phyloP scores from a whole-genome alignment of 1,139 yeast genomes.

The Kazachstania sp. region DNA sequence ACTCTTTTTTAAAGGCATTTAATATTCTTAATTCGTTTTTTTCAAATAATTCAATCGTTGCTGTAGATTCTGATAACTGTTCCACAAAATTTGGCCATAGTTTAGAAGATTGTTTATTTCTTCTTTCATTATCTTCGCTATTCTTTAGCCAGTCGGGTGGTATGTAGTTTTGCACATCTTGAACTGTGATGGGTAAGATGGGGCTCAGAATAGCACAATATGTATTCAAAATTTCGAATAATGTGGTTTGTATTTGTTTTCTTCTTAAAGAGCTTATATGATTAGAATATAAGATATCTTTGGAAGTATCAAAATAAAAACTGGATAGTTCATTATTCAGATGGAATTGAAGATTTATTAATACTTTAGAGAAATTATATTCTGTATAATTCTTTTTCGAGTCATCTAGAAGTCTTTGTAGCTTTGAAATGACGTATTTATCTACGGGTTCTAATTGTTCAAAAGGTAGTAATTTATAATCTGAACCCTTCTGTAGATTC shows the following conservation, averaged over 20 bases:
- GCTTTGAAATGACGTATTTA: conserved; percentile 49
- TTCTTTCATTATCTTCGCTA: neutral
- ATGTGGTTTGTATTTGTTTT: conserved; percentile 61
- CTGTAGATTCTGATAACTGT: neutral
- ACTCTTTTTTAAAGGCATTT: conserved; percentile 6
- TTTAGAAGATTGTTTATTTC: neutral
- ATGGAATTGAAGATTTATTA: conserved; percentile 56
- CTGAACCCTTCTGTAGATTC: conserved; percentile 40
- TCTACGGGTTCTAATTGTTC: conserved; percentile 51
- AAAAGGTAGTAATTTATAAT: conserved; percentile 25
- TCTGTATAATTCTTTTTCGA: conserved; percentile 42
- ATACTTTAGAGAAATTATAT: conserved; percentile 59
- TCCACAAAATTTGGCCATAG: conserved; percentile 4
- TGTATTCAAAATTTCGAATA: conserved; percentile 50
- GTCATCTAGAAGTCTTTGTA: conserved; percentile 41
- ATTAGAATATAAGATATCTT: conserved; percentile 80
- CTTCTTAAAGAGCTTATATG: conserved; percentile 41
- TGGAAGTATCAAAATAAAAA: conserved; percentile 75
- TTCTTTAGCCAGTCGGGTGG: conserved; percentile 17
- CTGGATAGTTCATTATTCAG: conserved; percentile 73
- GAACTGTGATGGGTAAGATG: conserved; percentile 71
- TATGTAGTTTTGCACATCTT: conserved; percentile 70
- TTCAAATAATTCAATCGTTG: conserved; percentile 1
- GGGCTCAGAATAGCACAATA: conserved; percentile 70
- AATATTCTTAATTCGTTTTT: conserved; percentile 27